A percentile compares a stretch with the other conserved stretches of the same genome.
These are phyloP conservation scores for Phaeophleospora eucalypticola DNA, from an alignment of 2,329 filamentous ascomycete species.

Conservation along the genomic window DNA sequence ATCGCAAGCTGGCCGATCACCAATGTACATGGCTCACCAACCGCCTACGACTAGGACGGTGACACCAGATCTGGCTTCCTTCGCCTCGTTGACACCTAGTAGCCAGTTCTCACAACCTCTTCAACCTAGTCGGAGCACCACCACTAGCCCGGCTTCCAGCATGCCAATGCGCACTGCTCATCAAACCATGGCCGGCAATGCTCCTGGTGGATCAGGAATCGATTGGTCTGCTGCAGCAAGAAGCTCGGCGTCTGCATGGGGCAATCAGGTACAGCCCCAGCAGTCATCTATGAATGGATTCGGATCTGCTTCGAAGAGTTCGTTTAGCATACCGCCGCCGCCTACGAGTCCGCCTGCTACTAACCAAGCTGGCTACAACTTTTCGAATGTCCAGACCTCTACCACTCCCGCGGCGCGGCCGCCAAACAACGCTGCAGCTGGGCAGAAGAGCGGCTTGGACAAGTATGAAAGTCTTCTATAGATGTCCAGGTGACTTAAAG, in stretches of 20 bases:
- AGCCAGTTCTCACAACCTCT: conserved; percentile 39
- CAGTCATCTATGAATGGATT: conserved; percentile 8
- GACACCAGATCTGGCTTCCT: conserved; percentile 35
- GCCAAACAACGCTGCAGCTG: conserved; percentile 8
- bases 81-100: conserved; percentile 33
- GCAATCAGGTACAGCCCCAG: conserved; percentile 6
- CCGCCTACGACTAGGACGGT: conserved; percentile 22
- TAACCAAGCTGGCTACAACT: conserved; percentile 36
- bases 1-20: too few species aligned
- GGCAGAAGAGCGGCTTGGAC: conserved; percentile 49
- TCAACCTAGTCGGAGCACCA: conserved; percentile 34
- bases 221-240: conserved; percentile 47
- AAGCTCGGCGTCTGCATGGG: conserved; percentile 13
- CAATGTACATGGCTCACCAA: too few species aligned
- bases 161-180: conserved; percentile 31
- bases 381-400: conserved; percentile 34
- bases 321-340: conserved; percentile 28
- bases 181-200: too few species aligned
- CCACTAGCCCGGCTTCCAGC: conserved; percentile 21
- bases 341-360: conserved; percentile 34
- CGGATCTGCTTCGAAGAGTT: conserved; percentile 8
- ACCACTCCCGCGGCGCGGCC: conserved; percentile 34
- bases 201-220: conserved; percentile 39
- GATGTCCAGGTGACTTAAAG: too few species aligned
- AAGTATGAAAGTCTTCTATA: conserved; percentile 65